Conservation (phyloP, 2,329 filamentous ascomycete species). For the Fusarium bulbicola region DNA sequence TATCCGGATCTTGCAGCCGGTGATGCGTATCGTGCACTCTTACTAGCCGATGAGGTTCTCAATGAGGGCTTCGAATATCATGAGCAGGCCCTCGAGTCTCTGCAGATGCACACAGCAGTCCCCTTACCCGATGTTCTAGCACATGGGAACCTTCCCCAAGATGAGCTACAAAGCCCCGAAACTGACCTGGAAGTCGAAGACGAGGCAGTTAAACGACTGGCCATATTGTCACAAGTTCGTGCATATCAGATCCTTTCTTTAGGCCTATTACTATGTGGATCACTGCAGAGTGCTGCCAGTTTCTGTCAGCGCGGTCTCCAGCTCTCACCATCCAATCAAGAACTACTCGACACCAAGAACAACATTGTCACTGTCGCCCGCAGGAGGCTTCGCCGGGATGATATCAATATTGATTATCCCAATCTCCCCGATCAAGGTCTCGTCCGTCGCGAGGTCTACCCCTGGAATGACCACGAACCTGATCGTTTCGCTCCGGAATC, state of each 20-base stretch:
- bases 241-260: slow-evolving; percentile 68
- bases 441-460: slow-evolving; percentile 76
- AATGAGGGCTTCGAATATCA: slow-evolving; percentile 88
- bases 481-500: slow-evolving; percentile 76
- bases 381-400: slow-evolving; percentile 56
- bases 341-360: slow-evolving; percentile 62
- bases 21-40: slow-evolving; percentile 90
- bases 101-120: slow-evolving; percentile 49
- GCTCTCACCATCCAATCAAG: slow-evolving; percentile 62
- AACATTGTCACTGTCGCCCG: slow-evolving; percentile 64
- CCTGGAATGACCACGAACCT: slow-evolving; percentile 74
- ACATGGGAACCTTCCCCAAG: slow-evolving; percentile 53
- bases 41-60: slow-evolving; percentile 81
- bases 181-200: slow-evolving; percentile 48
- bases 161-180: slow-evolving; percentile 46
- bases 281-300: slow-evolving; percentile 71
- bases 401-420: slow-evolving; percentile 55
- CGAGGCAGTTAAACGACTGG: slow-evolving; percentile 52
- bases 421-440: slow-evolving; percentile 74
- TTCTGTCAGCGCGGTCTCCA: slow-evolving; percentile 72
- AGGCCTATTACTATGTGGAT: slow-evolving; percentile 70
- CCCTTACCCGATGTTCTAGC: slow-evolving; percentile 57
- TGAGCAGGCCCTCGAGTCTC: slow-evolving; percentile 67
- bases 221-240: slow-evolving; percentile 61
- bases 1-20: slow-evolving; percentile 92